phyloP scores from a whole-genome alignment of 2,329 filamentous ascomycete species.

The Fusarium sambucinum region DNA sequence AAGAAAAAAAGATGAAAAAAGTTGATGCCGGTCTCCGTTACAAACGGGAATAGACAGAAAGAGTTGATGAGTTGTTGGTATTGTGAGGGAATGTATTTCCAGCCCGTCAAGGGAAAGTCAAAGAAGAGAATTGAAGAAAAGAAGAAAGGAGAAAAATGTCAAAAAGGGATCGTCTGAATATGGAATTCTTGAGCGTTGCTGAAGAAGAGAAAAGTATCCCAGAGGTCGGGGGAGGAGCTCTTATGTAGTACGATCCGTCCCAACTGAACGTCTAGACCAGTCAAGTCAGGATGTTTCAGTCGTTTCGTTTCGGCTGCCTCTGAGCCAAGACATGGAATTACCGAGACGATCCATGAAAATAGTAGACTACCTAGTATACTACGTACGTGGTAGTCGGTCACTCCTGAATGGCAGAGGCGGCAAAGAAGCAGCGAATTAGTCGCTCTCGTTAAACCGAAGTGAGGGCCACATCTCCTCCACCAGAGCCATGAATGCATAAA shows the following conservation, averaged over 20 bases:
- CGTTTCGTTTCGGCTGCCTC: conserved; percentile 41
- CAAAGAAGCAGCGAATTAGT: conserved; percentile 34
- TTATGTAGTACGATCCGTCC: conserved; percentile 37
- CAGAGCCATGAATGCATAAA: conserved; percentile 14
- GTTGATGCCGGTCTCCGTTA: conserved; percentile 33
- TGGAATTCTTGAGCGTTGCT: conserved; percentile 46
- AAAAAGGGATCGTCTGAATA: conserved; percentile 32
- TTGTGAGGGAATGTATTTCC: conserved; percentile 40
- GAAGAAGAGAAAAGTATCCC: conserved; percentile 18
- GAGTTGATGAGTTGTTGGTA: conserved; percentile 11
- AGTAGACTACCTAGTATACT: conserved; percentile 11
- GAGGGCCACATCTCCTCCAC: conserved; percentile 25
- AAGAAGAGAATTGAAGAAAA: conserved; percentile 27
- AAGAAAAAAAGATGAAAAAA: conserved; percentile 12
- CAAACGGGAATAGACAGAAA: conserved; percentile 24
- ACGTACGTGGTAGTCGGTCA: not conserved
- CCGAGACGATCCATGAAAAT: conserved; percentile 17
- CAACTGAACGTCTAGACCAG: not conserved
- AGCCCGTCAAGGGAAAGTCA: conserved; percentile 41
- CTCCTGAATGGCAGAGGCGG: conserved; percentile 40
- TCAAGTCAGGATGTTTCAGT: conserved; percentile 36
- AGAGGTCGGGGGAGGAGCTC: conserved; percentile 33
- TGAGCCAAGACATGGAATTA: conserved; percentile 24
- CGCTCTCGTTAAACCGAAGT: conserved; percentile 28
- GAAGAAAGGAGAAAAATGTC: conserved; percentile 21